Evolutionary conservation across 2,329 filamentous ascomycete species (phyloP), one percentile per base, ranked within the genome.

Genomic region (Paraphoma sp.): DNA sequence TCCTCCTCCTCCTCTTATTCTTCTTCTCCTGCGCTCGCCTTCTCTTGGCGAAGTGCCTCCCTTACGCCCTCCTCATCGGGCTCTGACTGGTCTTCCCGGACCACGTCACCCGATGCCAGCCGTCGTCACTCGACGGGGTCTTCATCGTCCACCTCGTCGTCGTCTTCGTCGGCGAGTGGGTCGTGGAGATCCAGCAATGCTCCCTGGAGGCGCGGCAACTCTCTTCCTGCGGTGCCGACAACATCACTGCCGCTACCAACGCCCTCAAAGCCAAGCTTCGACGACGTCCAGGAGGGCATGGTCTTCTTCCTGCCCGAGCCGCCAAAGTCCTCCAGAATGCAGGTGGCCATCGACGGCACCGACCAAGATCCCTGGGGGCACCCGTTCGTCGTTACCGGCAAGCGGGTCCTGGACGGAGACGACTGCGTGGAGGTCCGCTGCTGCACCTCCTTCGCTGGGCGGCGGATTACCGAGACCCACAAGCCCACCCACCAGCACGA

Each of bases 351-450:
- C 9, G n/a, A 17, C 41, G 11, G 14, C 29, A 14, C 12, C 16
- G 14, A 49, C 2, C 29, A 48, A 41, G 10, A 31, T 3, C 53
- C 54, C 31, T 60, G 53, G 53, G 28, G 40, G 14, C 57, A 60
- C 38, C 57, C 57, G 14, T 10, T 36, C 33, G 63, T 68, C n/a
- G 52, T 67, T 9, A 48, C 56, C 23, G 30, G 44, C 10, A 57
- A 45, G 30, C 51, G 43, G 28, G 17, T 29, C 31, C 36, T 40
- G 6, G 9, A 42, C 9, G 57, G 60, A 5, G 50, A 49, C 28
- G 45, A 51, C 23, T 51, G 45, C 36, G 62, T 64, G 38, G 30
- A 18, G 5, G 38, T 67, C 42, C 57, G 59, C 41, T n/a, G 29
- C 4, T 56, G 61, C 16, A 65, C 65, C 6, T 60, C 31, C 31